Base-by-base conservation (phyloP, 345 rosid species). In the Melaleuca alternifolia region DNA sequence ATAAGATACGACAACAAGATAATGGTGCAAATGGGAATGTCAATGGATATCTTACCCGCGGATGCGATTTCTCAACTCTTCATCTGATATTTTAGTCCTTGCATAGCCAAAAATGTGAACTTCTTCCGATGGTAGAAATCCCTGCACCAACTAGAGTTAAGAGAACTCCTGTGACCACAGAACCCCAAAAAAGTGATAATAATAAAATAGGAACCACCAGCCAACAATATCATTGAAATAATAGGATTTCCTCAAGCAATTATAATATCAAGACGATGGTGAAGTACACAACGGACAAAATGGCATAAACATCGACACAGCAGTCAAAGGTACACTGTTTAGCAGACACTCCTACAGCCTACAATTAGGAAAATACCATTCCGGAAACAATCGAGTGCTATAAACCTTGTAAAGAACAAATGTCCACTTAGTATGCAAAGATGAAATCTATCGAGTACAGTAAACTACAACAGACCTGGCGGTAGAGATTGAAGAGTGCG, bases 71-170 rank as follows among this genome's bases (percentile, higher is more conserved):
- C 95, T 93, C 75, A 95, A 91, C 7, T 94, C 96, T 48, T 94
- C 91, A 89, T 94, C 98, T 21, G 98, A 90, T 88, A 96, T 95
- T 91, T 94, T 94, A 83, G 95, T 94, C 93, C 99, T 94, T 46
- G 99, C 98, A 92, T 96, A 96, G 56, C 99, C 99, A 89, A 96
- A 95, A 82, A 95, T 93, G 86, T 96, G 98, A 87, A 97, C 99
- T 93, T 95, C 99, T 84, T 93, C 86, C 51, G 94, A 87, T 85
- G 87, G 95, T 48, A 98, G 93, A 91, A 98, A 96, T 6, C 98
- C 98, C 99, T 96, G 91, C 87, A 87, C 89, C 86, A 77, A 76
- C 56, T 82, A 65, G 46, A 65, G 79, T 33, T 33, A 33, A 18
- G 46, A 16, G 33, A 65, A 65, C 11, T 65, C 24, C 6, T 65